A percentile compares a stretch with the other conserved stretches of the same genome.
Conservation (phyloP, 2,329 filamentous ascomycete genomes). For the Setomelanomma holmii region DNA sequence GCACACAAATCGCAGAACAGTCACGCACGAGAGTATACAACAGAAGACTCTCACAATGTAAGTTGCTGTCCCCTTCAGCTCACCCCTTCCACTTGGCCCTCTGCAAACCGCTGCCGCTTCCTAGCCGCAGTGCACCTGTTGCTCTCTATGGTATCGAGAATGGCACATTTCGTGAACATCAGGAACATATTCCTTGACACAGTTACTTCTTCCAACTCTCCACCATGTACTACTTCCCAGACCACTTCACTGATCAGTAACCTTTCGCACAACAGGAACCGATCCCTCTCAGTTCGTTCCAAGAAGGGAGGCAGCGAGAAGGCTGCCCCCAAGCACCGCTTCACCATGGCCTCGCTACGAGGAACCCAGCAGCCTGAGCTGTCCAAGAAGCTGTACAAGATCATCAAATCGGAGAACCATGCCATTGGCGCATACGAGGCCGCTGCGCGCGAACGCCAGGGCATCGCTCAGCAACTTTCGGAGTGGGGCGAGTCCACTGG, state of each 20-base stretch:
- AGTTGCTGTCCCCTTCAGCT: too few relatives aligned
- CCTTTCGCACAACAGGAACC: constrained; percentile 63
- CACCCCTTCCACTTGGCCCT: too few relatives aligned
- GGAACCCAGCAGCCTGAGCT: constrained; percentile 86
- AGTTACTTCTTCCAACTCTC: constrained; percentile 14
- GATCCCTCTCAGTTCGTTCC: constrained; percentile 76
- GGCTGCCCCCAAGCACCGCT: constrained; percentile 67
- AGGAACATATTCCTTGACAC: neutral
- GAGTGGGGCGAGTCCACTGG: constrained; percentile 95
- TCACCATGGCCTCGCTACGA: constrained; percentile 86
- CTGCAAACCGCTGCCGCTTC: too few relatives aligned
- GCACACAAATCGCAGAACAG: constrained; percentile 16
- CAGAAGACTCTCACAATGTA: constrained; percentile 41
- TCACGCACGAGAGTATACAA: too few relatives aligned
- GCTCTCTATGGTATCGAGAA: constrained; percentile 17
- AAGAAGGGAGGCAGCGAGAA: constrained; percentile 59
- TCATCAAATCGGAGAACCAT: constrained; percentile 95
- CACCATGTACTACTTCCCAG: constrained; percentile 30
- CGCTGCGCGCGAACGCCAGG: constrained; percentile 82
- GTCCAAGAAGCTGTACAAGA: constrained; percentile 83
- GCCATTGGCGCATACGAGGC: constrained; percentile 84
- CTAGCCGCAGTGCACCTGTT: too few relatives aligned
- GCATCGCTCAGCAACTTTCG: constrained; percentile 87
- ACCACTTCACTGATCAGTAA: neutral
- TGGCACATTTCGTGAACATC: neutral